Base-by-base conservation (phyloP, 169 alveolate species). In the Cryptosporidium viatorum region DNA sequence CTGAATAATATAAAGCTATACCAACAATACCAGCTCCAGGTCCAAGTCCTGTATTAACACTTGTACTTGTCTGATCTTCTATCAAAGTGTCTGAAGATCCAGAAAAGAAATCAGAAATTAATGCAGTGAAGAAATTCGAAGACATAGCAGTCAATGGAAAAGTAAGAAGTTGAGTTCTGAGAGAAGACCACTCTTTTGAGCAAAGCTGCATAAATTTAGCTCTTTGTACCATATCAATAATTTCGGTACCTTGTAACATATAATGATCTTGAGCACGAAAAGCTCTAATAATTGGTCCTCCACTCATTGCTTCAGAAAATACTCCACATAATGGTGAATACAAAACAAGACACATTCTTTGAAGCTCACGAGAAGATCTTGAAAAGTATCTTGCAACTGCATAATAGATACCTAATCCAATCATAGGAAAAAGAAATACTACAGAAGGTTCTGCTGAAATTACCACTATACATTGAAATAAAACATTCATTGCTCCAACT, bases 131-230 rank as follows among this genome's bases (percentile, higher is more conserved):
- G 31, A 80, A 59, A 21, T 67, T 67, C 6, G 89, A 80, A 6
- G 89, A 62, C 45, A 80, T 18, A 6, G 65, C 74, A n/a, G 92
- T 85, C 18, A 92, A 70, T 5, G 94, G 94, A 37, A 92, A 86
- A 23, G 91, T 85, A 31, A 92, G 80, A n/a, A 92, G 93, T 71
- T 92, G 94, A 9, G 91, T 91, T 31, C 94, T 87, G 4, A 92
- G 59, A 8, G 85, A 69, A 26, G 92, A 70, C 94, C 94, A 92
- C 26, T 87, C 85, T 18, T 80, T 92, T 9, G 91, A 65, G 33
- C 89, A 80, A 2, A 80, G 52, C 18, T 80, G 89, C 89, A 80
- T 80, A 29, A 60, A 80, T 41, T 80, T 80, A 18, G 89, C 74
- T 26, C 89, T 58, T 48, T 80, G 89, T 6, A 80, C 74, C 45